Evolutionary conservation across 2,329 filamentous ascomycete species (phyloP).

Genomic region (Diplodia scrobiculata): DNA sequence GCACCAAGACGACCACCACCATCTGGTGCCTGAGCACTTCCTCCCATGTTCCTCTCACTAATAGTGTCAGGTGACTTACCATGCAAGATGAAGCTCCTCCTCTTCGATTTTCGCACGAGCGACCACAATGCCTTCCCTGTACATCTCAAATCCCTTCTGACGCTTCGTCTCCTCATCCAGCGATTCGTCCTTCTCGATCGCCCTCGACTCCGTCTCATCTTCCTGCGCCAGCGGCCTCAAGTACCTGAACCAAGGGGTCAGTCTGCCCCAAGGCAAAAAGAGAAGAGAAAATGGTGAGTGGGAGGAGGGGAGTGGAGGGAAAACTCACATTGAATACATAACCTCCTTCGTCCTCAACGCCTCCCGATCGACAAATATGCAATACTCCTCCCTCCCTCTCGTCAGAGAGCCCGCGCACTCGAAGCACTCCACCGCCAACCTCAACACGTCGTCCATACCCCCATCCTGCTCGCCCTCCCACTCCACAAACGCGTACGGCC

Average conservation of each 20-base stretch:
- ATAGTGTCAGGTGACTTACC: neutral
- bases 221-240: neutral
- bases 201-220: neutral
- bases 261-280: neutral
- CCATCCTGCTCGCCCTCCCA: conserved; percentile 4
- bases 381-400: neutral
- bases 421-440: neutral
- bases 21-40: neutral
- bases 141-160: neutral
- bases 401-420: neutral
- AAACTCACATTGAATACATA: neutral
- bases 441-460: neutral
- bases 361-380: neutral
- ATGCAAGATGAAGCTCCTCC: neutral
- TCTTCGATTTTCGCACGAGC: neutral
- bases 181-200: neutral
- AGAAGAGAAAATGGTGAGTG: neutral
- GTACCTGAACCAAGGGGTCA: neutral
- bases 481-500: neutral
- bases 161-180: conserved; percentile 7
- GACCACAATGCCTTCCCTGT: neutral
- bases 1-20: no score
- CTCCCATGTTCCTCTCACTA: neutral
- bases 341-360: neutral
- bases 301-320: neutral